A percentile compares a stretch with the other conserved stretches of the same genome.
Conservation (phyloP, 2,329 filamentous ascomycete species). For the Botryotinia convoluta region DNA sequence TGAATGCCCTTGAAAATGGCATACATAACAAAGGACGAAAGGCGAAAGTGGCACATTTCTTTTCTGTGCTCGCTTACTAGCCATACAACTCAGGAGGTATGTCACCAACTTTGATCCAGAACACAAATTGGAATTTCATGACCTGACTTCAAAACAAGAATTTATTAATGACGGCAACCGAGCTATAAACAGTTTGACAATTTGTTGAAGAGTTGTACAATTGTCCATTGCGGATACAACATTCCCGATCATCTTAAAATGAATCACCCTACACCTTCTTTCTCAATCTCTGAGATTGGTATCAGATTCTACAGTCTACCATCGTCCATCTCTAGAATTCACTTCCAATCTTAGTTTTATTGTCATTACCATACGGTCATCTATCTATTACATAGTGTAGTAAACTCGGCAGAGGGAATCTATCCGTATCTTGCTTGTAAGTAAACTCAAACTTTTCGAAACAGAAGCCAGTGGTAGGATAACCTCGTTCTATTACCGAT, state of each 20-base stretch:
- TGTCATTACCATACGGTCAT: background rate
- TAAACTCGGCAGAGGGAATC: background rate
- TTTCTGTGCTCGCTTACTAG: background rate
- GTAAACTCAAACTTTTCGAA: background rate
- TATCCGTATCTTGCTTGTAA: background rate
- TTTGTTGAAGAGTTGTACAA: background rate
- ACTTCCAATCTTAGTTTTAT: background rate
- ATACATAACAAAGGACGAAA: background rate
- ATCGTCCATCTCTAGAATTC: background rate
- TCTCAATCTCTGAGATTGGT: too few species aligned
- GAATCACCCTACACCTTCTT: too few species aligned
- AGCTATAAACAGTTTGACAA: background rate
- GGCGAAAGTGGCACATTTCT: background rate
- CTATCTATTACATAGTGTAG: too few species aligned
- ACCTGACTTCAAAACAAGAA: too few species aligned
- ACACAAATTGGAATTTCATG: background rate
- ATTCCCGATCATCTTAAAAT: background rate
- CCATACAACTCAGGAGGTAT: background rate
- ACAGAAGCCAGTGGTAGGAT: background rate
- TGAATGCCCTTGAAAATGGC: too few species aligned
- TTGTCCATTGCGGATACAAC: background rate
- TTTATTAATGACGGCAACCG: background rate
- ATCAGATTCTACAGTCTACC: background rate
- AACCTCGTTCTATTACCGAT: background rate
- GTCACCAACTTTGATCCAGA: background rate